Evolutionary conservation across 2,329 filamentous ascomycete genomes (phyloP), one percentile per base, ranked within the genome.

Genomic region (Calonectria leucothoes): DNA sequence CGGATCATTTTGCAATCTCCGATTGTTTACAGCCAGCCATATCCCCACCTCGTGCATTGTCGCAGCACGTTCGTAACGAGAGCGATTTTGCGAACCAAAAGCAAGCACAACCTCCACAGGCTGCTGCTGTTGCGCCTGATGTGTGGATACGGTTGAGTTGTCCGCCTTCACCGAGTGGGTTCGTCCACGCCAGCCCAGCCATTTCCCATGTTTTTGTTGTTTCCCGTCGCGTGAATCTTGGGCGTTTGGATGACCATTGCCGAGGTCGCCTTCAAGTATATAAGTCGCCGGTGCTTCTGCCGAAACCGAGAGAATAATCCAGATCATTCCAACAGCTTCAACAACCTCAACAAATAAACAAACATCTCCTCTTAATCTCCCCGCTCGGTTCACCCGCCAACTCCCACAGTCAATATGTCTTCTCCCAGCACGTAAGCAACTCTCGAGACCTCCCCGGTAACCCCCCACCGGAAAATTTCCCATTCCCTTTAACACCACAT

Each of bases 1-100:
- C 55, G 33, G 55, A 37, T 61, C 55, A 61, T 61, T 61, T 61
- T 61, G 23, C 55, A 61, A 61, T 61, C 55, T 61, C 55, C 55
- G 55, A 61, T 39, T 61, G 35, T 61, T 61, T 61, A 61, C 55
- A 61, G 55, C 31, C n/a, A 45, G 42, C 42, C 42, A 45, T 45
- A 23, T 37, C 55, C 55, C 55, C 55, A 61, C 55, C 55, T 27
- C 11, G 6, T 29, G 33, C 33, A 20, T 37, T n/a, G 55, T 37
- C 55, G 55, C 55, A 61, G 37, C 23, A 61, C 14, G 55, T 61
- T 37, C 33, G 55, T 39, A 45, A 45, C n/a, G 55, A 39, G 55
- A 61, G 55, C 55, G 37, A 37, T 61, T 61, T 61, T 37, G 55
- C 31, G 55, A 61, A 61, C 55, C 55, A 61, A 61, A 61, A 61